Conservation (phyloP, 345 rosid species). For the Moricandia moricandioides region DNA sequence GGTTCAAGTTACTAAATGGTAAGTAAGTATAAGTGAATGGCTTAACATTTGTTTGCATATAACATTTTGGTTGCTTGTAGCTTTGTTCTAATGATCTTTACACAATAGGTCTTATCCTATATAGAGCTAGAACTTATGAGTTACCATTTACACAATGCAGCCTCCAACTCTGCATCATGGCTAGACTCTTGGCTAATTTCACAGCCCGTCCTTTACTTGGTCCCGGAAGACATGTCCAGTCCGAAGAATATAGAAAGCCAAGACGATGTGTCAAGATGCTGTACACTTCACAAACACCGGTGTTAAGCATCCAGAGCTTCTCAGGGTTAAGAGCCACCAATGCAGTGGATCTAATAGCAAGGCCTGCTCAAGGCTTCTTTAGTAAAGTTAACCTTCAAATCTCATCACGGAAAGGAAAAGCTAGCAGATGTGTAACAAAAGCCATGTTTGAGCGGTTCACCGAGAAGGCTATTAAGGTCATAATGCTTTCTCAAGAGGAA, state of each 20-base stretch:
- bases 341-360: constrained; percentile 41
- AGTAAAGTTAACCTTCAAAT: constrained; percentile 40
- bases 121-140: background rate
- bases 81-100: background rate
- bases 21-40: too few species aligned
- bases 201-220: constrained; percentile 45
- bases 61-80: too few species aligned
- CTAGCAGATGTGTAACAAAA: constrained; percentile 47
- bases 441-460: constrained; percentile 96
- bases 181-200: constrained; percentile 57
- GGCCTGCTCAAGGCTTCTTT: constrained; percentile 45
- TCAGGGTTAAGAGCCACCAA: constrained; percentile 55
- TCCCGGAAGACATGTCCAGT: constrained; percentile 14
- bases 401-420: constrained; percentile 46
- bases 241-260: background rate
- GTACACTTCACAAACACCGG: constrained; percentile 36
- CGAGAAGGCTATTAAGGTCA: constrained; percentile 85
- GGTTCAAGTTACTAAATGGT: too few species aligned
- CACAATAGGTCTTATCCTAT: background rate
- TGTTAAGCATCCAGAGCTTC: constrained; percentile 47
- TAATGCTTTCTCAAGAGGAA: constrained; percentile 94
- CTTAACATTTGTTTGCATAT: too few species aligned
- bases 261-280: background rate
- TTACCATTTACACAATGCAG: constrained; percentile 42
- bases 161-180: constrained; percentile 45